Evolutionary conservation across 2,329 filamentous ascomycete species (phyloP).

Genomic region (Nigrograna mackinnonii): DNA sequence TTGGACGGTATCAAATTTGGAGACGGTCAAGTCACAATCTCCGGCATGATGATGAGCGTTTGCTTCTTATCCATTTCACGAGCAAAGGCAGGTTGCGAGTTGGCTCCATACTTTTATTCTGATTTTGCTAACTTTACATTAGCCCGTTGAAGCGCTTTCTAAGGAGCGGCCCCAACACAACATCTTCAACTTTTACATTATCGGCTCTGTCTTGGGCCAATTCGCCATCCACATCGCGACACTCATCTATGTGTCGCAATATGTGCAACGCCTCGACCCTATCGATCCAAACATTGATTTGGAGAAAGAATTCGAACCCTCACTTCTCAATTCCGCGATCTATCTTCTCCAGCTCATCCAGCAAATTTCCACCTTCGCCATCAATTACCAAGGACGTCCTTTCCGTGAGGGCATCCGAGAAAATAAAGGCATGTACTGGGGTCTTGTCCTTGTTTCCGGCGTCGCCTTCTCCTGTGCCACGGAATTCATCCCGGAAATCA

Average conservation of each 20-base stretch:
- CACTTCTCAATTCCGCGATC: constrained; percentile 92
- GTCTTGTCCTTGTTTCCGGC: constrained; percentile 83
- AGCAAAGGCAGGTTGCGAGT: constrained; percentile 64
- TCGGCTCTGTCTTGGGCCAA: constrained; percentile 94
- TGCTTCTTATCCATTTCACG: constrained; percentile 99
- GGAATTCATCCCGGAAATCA: constrained; percentile 94
- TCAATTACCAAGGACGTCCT: constrained; percentile 98
- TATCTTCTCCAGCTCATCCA: constrained; percentile 98
- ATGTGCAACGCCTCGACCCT: constrained; percentile 82
- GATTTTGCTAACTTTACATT: constrained; percentile 26
- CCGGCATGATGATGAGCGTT: constrained; percentile 99
- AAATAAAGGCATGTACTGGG: constrained; percentile 98
- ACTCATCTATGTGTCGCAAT: constrained; percentile 89
- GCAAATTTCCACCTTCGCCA: constrained; percentile 97
- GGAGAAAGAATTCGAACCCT: constrained; percentile 91
- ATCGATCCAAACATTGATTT: constrained; percentile 74
- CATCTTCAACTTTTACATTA: constrained; percentile 99
- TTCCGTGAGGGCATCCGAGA: constrained; percentile 96
- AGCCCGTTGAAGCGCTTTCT: constrained; percentile 89
- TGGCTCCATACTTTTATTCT: background rate
- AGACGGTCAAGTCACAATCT: constrained; percentile 97
- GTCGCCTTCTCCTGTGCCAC: constrained; percentile 95
- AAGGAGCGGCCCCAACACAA: constrained; percentile 98
- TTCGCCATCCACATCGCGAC: constrained; percentile 96
- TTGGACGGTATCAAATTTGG: constrained; percentile 99